Conservation (phyloP, 2,329 filamentous ascomycete species). For the Canariomyces notabilis region DNA sequence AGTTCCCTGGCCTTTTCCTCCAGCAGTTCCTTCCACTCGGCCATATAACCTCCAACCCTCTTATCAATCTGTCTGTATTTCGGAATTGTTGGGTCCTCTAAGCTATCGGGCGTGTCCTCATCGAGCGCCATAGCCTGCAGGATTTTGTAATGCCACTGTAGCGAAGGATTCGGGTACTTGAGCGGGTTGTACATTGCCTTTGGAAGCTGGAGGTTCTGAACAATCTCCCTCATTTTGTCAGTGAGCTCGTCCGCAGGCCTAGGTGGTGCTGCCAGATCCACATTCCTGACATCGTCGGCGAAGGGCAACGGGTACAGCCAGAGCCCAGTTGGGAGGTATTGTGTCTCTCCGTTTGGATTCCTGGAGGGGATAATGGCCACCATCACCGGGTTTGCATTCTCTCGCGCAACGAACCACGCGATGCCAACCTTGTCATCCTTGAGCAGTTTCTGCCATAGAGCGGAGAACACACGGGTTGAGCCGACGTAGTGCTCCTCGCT, state of each 20-base stretch:
- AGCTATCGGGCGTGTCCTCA: conserved; percentile 75
- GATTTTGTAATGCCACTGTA: conserved; percentile 98
- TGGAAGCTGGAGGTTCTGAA: conserved; percentile 84
- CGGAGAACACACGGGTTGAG: conserved; percentile 87
- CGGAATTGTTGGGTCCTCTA: conserved; percentile 73
- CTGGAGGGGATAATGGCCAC: conserved; percentile 76
- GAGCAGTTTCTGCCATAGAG: conserved; percentile 81
- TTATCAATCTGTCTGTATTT: conserved; percentile 86
- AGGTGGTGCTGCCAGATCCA: conserved; percentile 49
- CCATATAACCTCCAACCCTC: conserved; percentile 71
- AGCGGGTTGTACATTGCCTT: conserved; percentile 77
- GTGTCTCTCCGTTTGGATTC: conserved; percentile 58
- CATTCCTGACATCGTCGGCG: conserved; percentile 79
- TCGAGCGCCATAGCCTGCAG: conserved; percentile 87
- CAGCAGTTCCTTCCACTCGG: conserved; percentile 69
- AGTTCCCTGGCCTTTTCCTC: conserved; percentile 46
- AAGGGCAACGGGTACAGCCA: conserved; percentile 88
- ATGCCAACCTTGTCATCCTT: conserved; percentile 75
- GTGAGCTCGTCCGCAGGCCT: conserved; percentile 65
- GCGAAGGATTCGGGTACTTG: conserved; percentile 83
- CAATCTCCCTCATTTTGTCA: conserved; percentile 74
- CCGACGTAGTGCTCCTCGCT: conserved; percentile 86
- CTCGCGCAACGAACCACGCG: conserved; percentile 82
- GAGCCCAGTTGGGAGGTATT: conserved; percentile 72
- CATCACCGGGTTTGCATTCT: conserved; percentile 72